These are phyloP conservation scores for Rhododendron mucronatum DNA, from an alignment of 148 eudicot genomes.

Conservation along the genomic window DNA sequence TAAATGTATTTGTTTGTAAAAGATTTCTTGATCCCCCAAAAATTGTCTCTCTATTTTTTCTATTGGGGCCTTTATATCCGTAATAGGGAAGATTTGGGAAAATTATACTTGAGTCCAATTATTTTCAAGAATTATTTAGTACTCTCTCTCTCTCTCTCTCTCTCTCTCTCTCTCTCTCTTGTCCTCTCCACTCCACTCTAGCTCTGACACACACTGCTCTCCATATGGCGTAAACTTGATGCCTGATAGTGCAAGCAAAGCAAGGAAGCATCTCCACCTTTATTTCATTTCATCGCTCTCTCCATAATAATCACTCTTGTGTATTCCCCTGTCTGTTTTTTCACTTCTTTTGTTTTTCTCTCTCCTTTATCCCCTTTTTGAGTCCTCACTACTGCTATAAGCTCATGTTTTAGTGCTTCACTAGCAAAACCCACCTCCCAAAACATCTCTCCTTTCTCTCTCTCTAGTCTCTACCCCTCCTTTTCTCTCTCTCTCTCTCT, in stretches of 20 bases:
- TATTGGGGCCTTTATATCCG: background rate
- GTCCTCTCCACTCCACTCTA: conserved; percentile 15
- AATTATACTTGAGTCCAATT: background rate
- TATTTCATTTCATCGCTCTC: conserved; percentile 15
- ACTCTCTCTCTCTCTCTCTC: background rate
- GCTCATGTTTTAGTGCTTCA: conserved; percentile 46
- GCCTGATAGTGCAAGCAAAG: conserved; percentile 71
- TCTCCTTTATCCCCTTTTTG: conserved; percentile 16
- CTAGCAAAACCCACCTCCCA: conserved; percentile 32
- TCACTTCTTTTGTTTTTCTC: conserved; percentile 10
- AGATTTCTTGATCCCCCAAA: too few relatives aligned
- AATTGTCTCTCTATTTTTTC: background rate
- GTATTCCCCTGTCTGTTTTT: conserved; percentile 2
- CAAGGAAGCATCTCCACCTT: conserved; percentile 41
- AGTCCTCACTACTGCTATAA: conserved; percentile 36
- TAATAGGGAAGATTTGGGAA: background rate
- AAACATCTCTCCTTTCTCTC: conserved; percentile 15
- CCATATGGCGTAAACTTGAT: conserved; percentile 58
- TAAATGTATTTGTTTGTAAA: background rate
- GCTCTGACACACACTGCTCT: conserved; percentile 29
- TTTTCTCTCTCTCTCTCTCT: conserved; percentile 2
- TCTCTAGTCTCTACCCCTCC: background rate
- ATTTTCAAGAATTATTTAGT: background rate
- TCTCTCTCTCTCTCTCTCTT: background rate
- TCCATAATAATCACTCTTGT: conserved; percentile 10